These are phyloP conservation scores for Thraustochytrium sp. DNA, from an alignment of 352 stramenopile species.

Conservation along the genomic window DNA sequence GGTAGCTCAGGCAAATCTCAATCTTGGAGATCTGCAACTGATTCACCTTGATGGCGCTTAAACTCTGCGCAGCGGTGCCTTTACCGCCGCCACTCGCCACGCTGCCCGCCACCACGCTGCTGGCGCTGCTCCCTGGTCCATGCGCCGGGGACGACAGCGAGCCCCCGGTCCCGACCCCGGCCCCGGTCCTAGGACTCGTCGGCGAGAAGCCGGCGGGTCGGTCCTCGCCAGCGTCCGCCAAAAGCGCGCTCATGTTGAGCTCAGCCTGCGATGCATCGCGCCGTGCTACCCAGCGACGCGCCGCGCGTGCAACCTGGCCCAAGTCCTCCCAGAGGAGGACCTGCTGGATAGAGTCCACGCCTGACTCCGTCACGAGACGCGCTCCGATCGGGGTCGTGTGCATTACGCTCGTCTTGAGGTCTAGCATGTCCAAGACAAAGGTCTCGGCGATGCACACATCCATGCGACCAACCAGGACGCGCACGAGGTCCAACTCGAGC, in stretches of 20 bases:
- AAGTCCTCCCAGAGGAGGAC: neutral
- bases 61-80: neutral
- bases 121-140: neutral
- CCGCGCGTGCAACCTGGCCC: neutral
- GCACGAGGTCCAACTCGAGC: neutral
- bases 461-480: neutral
- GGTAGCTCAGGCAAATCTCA: constrained; percentile 7
- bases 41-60: neutral
- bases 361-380: neutral
- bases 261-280: neutral
- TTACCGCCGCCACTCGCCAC: neutral
- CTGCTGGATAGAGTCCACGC: neutral
- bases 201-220: no score
- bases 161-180: no score
- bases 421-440: constrained; percentile 22
- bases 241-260: no score
- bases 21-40: neutral
- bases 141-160: neutral
- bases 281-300: neutral
- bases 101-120: neutral
- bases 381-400: neutral
- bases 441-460: constrained; percentile 1
- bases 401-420: constrained; percentile 11
- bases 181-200: no score
- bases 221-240: no score